A percentile compares a stretch with the other conserved stretches of the same genome.
These are phyloP conservation scores for Yamadazyma triangularis DNA, from an alignment of 1,139 yeast genomes.

Conservation along the genomic window DNA sequence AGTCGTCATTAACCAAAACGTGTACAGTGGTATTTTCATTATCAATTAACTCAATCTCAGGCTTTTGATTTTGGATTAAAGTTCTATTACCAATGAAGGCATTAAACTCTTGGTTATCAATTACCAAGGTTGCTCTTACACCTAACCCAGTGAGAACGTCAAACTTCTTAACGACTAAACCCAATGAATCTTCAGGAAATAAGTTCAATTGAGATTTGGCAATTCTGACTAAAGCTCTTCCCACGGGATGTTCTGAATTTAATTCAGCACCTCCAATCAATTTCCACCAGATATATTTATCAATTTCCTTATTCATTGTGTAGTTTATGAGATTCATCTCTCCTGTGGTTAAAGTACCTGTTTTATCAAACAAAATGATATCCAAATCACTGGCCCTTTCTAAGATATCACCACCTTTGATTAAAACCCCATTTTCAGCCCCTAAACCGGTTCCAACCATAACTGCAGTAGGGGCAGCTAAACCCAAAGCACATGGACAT, in stretches of 20 bases:
- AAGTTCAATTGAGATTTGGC: constrained; percentile 24
- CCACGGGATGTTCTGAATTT: constrained; percentile 86
- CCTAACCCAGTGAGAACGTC: constrained; percentile 70
- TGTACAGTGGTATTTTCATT: constrained; percentile 30
- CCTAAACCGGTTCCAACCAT: constrained; percentile 99
- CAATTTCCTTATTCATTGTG: constrained; percentile 9
- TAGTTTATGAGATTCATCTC: constrained; percentile 50
- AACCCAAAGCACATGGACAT: constrained; percentile 95
- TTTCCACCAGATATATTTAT: constrained; percentile 44
- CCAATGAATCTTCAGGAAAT: constrained; percentile 32
- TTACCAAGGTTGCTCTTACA: constrained; percentile 44
- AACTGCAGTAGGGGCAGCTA: constrained; percentile 97
- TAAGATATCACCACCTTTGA: constrained; percentile 89
- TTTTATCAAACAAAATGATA: constrained; percentile 83
- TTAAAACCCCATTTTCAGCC: constrained; percentile 81
- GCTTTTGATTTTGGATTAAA: constrained; percentile 27
- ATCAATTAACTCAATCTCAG: constrained; percentile 7
- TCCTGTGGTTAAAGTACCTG: constrained; percentile 92
- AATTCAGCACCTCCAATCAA: constrained; percentile 61
- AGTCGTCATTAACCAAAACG: constrained; percentile 49
- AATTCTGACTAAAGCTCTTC: constrained; percentile 54
- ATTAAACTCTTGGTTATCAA: constrained; percentile 15
- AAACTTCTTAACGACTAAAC: constrained; percentile 32
- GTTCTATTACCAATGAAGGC: constrained; percentile 58
- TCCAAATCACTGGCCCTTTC: constrained; percentile 68